Percentiles rank a stretch among this genome's conserved stretches.
phyloP scores from a whole-genome alignment of 2,329 filamentous ascomycete genomes.

The Alternaria longipes region DNA sequence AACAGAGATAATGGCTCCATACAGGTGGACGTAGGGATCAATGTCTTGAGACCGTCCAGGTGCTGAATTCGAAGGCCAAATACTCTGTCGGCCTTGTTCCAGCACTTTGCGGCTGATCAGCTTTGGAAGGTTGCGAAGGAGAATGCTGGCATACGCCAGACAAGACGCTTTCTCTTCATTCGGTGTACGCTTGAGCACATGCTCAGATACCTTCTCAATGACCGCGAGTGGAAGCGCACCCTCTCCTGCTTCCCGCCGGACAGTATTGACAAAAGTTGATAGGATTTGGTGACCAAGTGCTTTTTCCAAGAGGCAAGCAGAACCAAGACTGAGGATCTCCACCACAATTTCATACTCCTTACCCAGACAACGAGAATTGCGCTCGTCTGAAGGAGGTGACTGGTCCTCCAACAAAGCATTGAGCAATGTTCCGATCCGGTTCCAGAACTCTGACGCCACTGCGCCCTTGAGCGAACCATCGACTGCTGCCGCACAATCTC shows the following conservation, averaged over 20 bases:
- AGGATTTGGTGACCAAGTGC: slow-evolving; percentile 59
- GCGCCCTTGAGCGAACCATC: slow-evolving; percentile 28
- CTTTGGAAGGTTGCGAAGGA: slow-evolving; percentile 48
- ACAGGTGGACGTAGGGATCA: slow-evolving; percentile 73
- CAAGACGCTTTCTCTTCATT: slow-evolving; percentile 31
- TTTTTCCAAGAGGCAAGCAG: slow-evolving; percentile 39
- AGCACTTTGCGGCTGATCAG: slow-evolving; percentile 59
- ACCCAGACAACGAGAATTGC: slow-evolving; percentile 59
- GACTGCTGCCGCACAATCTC: slow-evolving; percentile 44
- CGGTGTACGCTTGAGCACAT: slow-evolving; percentile 27
- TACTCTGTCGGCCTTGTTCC: slow-evolving; percentile 69
- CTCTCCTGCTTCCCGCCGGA: slow-evolving; percentile 70
- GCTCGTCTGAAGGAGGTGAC: slow-evolving; percentile 33
- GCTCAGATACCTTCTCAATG: slow-evolving; percentile 73
- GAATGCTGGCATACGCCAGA: slow-evolving; percentile 46
- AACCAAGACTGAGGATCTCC: slow-evolving; percentile 72
- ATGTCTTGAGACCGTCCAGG: slow-evolving; percentile 49
- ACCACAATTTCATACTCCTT: slow-evolving; percentile 75
- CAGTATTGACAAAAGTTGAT: slow-evolving; percentile 63
- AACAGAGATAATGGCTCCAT: slow-evolving; percentile 65
- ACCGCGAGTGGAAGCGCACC: slow-evolving; percentile 71
- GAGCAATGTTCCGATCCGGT: slow-evolving; percentile 31
- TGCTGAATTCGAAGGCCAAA: slow-evolving; percentile 68
- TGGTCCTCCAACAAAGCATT: slow-evolving; percentile 37
- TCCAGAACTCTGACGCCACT: slow-evolving; percentile 43